phyloP scores from a whole-genome alignment of 2,329 filamentous ascomycete species.

The Fusarium chuoi region DNA sequence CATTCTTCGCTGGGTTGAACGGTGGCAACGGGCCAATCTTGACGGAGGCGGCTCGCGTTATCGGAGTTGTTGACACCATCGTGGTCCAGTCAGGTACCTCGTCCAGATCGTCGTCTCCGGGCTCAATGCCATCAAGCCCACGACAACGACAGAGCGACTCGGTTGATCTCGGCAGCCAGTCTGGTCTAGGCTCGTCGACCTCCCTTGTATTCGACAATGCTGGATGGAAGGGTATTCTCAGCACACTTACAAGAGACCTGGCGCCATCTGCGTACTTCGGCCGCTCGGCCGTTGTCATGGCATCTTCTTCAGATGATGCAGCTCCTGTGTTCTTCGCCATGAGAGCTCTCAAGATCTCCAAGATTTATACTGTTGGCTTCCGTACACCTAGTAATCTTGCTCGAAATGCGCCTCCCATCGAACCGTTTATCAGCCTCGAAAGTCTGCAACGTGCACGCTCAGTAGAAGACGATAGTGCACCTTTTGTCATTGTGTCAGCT shows the following conservation, averaged over 20 bases:
- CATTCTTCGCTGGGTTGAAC: constrained; percentile 62
- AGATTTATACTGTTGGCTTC: constrained; percentile 88
- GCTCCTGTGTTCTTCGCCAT: constrained; percentile 83
- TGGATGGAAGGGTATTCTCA: constrained; percentile 85
- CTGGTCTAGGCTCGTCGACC: constrained; percentile 59
- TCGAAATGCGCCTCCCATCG: constrained; percentile 72
- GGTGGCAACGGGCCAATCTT: constrained; percentile 65
- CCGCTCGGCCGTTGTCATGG: constrained; percentile 79
- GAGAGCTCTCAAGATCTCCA: constrained; percentile 77
- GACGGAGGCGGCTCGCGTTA: constrained; percentile 80
- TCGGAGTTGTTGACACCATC: constrained; percentile 85
- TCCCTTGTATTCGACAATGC: constrained; percentile 82
- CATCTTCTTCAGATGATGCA: constrained; percentile 78
- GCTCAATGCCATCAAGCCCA: constrained; percentile 62
- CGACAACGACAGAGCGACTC: constrained; percentile 49
- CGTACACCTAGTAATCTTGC: constrained; percentile 71
- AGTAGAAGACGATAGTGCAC: constrained; percentile 64
- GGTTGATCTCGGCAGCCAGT: constrained; percentile 38
- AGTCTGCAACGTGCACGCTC: constrained; percentile 64
- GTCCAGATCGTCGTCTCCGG: constrained; percentile 56
- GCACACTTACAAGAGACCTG: constrained; percentile 82
- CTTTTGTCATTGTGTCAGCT: constrained; percentile 84
- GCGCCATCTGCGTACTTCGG: constrained; percentile 84
- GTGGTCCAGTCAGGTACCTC: constrained; percentile 65
- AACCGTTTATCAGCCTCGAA: constrained; percentile 82